Conservation (phyloP, 306 rosid genomes). For the Malus sieversii region DNA sequence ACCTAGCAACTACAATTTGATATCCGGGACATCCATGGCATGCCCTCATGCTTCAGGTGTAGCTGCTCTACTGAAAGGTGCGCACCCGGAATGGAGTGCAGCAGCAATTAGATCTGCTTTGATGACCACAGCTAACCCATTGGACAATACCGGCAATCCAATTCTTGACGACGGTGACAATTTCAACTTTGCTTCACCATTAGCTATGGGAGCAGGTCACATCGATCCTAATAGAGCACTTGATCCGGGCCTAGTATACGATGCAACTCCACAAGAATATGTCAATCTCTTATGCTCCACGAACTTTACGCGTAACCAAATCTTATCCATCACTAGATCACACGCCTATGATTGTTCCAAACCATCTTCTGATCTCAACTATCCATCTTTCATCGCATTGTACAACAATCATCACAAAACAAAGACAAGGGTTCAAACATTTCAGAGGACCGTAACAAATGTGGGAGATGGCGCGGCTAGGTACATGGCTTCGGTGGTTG, state of each 20-base stretch:
- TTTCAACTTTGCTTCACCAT: slow-evolving; percentile 31
- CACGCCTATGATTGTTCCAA: slow-evolving; percentile 20
- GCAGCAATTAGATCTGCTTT: slow-evolving; percentile 45
- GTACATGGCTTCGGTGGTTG: slow-evolving; percentile 9
- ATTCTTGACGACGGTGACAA: slow-evolving; percentile 22
- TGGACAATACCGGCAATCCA: slow-evolving; percentile 31
- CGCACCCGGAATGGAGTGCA: slow-evolving; percentile 47
- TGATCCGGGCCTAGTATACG: slow-evolving; percentile 44
- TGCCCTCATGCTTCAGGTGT: slow-evolving; percentile 51
- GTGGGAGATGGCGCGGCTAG: slow-evolving; percentile 37
- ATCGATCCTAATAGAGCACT: slow-evolving; percentile 45
- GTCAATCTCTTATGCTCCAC: slow-evolving; percentile 34
- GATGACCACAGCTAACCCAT: slow-evolving; percentile 39
- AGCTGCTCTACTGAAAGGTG: slow-evolving; percentile 33
- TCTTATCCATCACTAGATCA: slow-evolving; percentile 32
- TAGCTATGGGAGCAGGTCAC: slow-evolving; percentile 43
- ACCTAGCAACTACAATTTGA: slow-evolving; percentile 19
- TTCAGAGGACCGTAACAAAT: slow-evolving; percentile 38
- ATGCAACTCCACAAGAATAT: slow-evolving; percentile 47
- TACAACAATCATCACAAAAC: background rate
- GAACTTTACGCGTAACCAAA: slow-evolving; percentile 22
- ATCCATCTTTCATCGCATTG: slow-evolving; percentile 39
- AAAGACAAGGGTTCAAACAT: background rate
- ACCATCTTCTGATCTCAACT: slow-evolving; percentile 40
- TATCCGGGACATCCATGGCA: slow-evolving; percentile 55